These are phyloP conservation scores for Apiotrichum veenhuisii DNA, from an alignment of 1,284 basidiomycete genomes.

Conservation along the genomic window DNA sequence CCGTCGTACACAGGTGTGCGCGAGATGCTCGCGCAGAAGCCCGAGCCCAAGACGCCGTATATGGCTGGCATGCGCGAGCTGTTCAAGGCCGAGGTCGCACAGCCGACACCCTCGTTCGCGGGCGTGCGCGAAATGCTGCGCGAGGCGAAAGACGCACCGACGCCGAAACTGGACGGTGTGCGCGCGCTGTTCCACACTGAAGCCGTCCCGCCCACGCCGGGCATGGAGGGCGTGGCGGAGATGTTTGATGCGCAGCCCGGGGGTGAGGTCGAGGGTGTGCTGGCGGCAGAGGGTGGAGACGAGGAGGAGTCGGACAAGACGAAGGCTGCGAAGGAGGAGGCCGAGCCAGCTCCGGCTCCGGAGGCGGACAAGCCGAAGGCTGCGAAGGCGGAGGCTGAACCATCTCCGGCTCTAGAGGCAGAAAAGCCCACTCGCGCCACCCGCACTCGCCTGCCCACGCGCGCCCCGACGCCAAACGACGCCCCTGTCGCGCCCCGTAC, in stretches of 20 bases:
- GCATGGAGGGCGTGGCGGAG: background rate
- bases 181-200: background rate
- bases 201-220: background rate
- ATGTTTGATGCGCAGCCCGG: background rate
- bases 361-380: background rate
- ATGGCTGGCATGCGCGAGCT: constrained; percentile 9
- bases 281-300: background rate
- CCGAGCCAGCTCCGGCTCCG: background rate
- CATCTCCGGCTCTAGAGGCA: background rate
- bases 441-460: background rate
- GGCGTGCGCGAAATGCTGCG: constrained; percentile 4
- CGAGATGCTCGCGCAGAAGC: constrained; percentile 14
- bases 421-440: background rate
- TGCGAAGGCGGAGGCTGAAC: background rate
- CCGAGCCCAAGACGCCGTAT: constrained; percentile 21
- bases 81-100: background rate
- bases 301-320: background rate
- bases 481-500: background rate
- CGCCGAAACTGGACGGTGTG: constrained; percentile 23
- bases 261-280: background rate
- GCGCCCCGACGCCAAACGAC: background rate
- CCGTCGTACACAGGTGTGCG: constrained; percentile 28
- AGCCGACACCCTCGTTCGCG: background rate
- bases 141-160: constrained; percentile 8
- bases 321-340: background rate